Conservation (phyloP, 306 rosid species). For the Corylus avellana region DNA sequence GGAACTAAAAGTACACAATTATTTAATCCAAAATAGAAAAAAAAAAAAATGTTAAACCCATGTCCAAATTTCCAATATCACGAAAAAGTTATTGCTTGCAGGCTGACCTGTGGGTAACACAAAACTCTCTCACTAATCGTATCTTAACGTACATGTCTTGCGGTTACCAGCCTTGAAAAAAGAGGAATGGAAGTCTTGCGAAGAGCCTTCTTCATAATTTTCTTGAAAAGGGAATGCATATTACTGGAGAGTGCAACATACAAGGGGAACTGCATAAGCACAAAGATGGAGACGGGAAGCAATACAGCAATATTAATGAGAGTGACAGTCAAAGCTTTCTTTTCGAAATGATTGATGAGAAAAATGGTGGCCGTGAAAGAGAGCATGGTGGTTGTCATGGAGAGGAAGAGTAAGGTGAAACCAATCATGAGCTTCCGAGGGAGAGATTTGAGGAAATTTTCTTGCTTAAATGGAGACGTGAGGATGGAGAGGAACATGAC, state of each 20-base stretch:
- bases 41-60: not conserved
- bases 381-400: not conserved
- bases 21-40: too few species aligned
- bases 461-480: not conserved
- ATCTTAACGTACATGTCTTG: too few species aligned
- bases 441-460: not conserved
- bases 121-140: too few species aligned
- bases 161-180: too few species aligned
- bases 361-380: not conserved
- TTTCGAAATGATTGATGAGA: not conserved
- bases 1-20: not conserved
- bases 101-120: too few species aligned
- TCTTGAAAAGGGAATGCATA: not conserved
- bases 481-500: not conserved
- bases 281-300: not conserved
- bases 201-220: too few species aligned
- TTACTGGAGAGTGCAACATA: not conserved
- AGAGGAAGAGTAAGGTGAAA: not conserved
- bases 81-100: too few species aligned
- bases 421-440: not conserved
- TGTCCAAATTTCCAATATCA: not conserved
- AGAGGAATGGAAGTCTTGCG: too few species aligned
- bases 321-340: not conserved
- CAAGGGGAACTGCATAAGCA: not conserved
- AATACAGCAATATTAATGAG: not conserved